Conservation (phyloP, 2,329 filamentous ascomycete species). For the Ophiosphaerella narmari region DNA sequence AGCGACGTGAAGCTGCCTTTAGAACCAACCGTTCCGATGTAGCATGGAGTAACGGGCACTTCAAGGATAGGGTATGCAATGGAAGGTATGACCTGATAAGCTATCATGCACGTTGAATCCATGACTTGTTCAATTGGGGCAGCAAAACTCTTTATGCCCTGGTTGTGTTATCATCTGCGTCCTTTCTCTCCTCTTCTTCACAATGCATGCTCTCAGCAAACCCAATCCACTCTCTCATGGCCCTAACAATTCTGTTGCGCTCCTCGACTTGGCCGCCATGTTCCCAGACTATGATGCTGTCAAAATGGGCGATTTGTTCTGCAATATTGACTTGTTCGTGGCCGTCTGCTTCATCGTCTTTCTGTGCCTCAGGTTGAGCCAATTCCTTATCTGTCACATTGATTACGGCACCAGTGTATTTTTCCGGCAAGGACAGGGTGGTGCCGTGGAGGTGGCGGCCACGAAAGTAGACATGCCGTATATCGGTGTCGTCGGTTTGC, state of each 20-base stretch:
- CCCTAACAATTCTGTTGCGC: slow-evolving; percentile 72
- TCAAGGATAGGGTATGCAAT: too few relatives aligned
- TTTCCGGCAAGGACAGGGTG: slow-evolving; percentile 67
- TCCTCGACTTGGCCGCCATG: slow-evolving; percentile 70
- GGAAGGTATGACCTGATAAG: too few relatives aligned
- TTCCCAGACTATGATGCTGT: slow-evolving; percentile 80
- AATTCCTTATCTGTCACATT: slow-evolving; percentile 33
- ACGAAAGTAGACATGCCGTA: slow-evolving; percentile 51
- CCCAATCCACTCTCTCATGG: slow-evolving; percentile 78
- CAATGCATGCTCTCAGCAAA: slow-evolving; percentile 64
- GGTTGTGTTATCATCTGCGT: not conserved
- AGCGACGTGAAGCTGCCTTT: too few relatives aligned
- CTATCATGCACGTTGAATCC: too few relatives aligned
- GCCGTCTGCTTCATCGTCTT: slow-evolving; percentile 23
- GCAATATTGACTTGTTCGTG: slow-evolving; percentile 51
- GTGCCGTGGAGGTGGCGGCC: slow-evolving; percentile 78
- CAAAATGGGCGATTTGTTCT: slow-evolving; percentile 70
- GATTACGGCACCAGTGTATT: slow-evolving; percentile 62
- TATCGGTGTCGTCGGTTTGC: slow-evolving; percentile 47
- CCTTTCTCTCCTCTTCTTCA: slow-evolving; percentile 9
- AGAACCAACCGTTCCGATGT: too few relatives aligned
- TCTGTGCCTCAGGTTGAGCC: slow-evolving; percentile 6
- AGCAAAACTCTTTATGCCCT: too few relatives aligned
- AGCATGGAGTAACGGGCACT: too few relatives aligned
- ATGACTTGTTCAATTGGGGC: too few relatives aligned